Percentiles rank a stretch among this genome's conserved stretches.
Conservation (phyloP, 1,139 yeast species). For the Geotrichum europaeum region DNA sequence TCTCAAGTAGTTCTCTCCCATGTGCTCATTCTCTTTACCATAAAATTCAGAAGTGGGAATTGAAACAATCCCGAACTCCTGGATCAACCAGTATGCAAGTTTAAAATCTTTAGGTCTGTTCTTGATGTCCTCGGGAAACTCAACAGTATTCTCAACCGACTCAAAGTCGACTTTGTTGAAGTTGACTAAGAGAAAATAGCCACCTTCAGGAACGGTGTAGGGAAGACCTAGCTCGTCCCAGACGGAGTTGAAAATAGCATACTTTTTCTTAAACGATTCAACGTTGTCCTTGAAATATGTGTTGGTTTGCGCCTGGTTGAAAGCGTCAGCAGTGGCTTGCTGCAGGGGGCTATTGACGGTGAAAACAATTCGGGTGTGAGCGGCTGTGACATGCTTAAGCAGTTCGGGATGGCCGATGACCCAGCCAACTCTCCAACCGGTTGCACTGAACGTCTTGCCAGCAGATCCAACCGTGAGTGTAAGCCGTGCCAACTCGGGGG, state of each 20-base stretch:
- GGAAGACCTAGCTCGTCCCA: slow-evolving; percentile 86
- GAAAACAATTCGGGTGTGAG: slow-evolving; percentile 90
- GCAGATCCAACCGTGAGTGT: slow-evolving; percentile 94
- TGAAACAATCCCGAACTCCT: slow-evolving; percentile 88
- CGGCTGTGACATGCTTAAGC: slow-evolving; percentile 74
- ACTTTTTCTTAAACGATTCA: slow-evolving; percentile 60
- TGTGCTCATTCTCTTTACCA: slow-evolving; percentile 59
- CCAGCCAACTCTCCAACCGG: slow-evolving; percentile 99
- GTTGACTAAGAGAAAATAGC: slow-evolving; percentile 85
- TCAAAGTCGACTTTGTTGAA: slow-evolving; percentile 68
- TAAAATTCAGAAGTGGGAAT: slow-evolving; percentile 96
- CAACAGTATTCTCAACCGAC: slow-evolving; percentile 17
- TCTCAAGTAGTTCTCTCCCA: slow-evolving; percentile 79
- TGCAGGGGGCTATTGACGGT: slow-evolving; percentile 88
- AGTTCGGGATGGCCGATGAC: slow-evolving; percentile 78
- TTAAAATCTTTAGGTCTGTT: slow-evolving; percentile 77
- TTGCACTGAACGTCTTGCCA: slow-evolving; percentile 94
- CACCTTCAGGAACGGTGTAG: slow-evolving; percentile 86
- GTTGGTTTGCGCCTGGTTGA: slow-evolving; percentile 53
- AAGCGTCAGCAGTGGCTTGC: slow-evolving; percentile 81
- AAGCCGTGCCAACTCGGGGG: slow-evolving; percentile 70
- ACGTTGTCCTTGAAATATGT: slow-evolving; percentile 67
- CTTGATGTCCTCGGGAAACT: slow-evolving; percentile 63
- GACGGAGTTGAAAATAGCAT: slow-evolving; percentile 60
- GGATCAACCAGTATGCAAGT: slow-evolving; percentile 86